Evolutionary conservation across 495 filamentous ascomycete genomes (phyloP).

Genomic region (Aspergillus bridgeri): DNA sequence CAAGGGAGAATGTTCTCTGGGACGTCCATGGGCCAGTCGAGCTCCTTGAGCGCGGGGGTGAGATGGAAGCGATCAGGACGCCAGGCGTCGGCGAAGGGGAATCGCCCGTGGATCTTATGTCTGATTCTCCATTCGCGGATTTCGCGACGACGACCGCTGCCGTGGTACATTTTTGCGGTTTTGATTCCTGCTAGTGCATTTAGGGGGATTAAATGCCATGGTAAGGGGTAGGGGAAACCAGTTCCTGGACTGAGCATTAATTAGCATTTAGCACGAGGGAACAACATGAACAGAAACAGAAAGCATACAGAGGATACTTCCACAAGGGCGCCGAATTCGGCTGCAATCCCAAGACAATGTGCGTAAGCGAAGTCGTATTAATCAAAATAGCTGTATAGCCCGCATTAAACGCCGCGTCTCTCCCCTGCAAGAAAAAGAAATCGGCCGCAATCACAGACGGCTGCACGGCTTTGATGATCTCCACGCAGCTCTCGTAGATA

Average conservation of each 20-base stretch:
- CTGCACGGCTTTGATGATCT: conserved; percentile 37
- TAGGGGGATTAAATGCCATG: conserved; percentile 35
- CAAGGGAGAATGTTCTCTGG: conserved; percentile 46
- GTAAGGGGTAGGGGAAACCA: conserved; percentile 46
- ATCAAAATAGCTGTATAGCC: conserved; percentile 28
- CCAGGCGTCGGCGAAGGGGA: conserved; percentile 33
- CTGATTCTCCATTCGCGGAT: conserved; percentile 25
- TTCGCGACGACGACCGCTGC: conserved; percentile 19
- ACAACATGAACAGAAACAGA: background rate
- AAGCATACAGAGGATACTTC: conserved; percentile 44
- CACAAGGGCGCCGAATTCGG: conserved; percentile 32
- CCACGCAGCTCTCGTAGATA: conserved; percentile 42
- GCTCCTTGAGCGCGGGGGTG: conserved; percentile 36
- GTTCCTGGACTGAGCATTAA: conserved; percentile 33
- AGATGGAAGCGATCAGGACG: conserved; percentile 34
- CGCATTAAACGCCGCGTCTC: conserved; percentile 43
- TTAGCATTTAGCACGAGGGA: background rate
- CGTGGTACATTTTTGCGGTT: conserved; percentile 33
- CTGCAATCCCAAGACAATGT: conserved; percentile 40
- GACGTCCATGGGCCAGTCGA: conserved; percentile 41
- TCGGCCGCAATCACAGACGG: conserved; percentile 48
- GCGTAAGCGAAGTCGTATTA: conserved; percentile 35
- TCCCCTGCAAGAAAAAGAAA: conserved; percentile 46
- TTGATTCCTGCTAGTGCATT: conserved; percentile 33
- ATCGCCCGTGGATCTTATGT: conserved; percentile 24